Conservation (phyloP, 441 rosid species). For the Dalechampia spathulata region DNA sequence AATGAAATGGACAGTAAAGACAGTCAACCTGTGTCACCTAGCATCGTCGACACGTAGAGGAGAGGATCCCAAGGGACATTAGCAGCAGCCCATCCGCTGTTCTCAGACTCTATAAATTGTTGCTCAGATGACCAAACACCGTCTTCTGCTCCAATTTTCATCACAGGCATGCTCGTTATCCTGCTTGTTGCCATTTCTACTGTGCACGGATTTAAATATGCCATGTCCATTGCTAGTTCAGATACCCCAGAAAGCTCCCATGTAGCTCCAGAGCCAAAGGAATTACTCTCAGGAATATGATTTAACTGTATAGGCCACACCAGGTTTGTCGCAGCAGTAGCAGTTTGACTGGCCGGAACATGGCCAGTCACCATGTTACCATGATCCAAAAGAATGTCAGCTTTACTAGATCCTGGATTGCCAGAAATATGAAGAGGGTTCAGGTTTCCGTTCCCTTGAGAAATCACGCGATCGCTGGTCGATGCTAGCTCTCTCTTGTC, state of each 20-base stretch:
- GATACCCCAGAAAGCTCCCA: conserved; percentile 21
- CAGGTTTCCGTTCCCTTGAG: conserved; percentile 6
- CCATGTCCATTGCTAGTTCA: conserved; percentile 14
- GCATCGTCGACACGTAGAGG: conserved; percentile 28
- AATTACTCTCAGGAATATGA: conserved; percentile 16
- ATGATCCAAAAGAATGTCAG: conserved; percentile 12
- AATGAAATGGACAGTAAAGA: no score
- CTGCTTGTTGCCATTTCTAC: conserved; percentile 10
- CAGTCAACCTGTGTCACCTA: conserved; percentile 14
- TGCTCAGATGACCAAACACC: conserved; percentile 32
- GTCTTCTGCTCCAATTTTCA: conserved; percentile 18
- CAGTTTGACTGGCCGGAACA: conserved; percentile 13
- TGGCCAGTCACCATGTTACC: conserved; percentile 11
- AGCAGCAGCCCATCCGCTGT: conserved; percentile 19
- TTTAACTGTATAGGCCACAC: conserved; percentile 24
- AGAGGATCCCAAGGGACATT: conserved; percentile 36
- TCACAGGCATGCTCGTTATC: conserved; percentile 15
- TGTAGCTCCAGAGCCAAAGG: conserved; percentile 13
- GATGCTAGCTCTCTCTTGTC: conserved; percentile 6
- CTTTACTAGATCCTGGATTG: conserved; percentile 8
- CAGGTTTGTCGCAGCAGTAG: conserved; percentile 8
- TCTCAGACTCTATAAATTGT: conserved; percentile 25
- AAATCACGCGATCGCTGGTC: neutral
- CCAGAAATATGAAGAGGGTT: neutral
- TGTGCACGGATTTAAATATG: conserved; percentile 18